Conservation (phyloP, 116 monocot species). For the Phalaenopsis hybrid region DNA sequence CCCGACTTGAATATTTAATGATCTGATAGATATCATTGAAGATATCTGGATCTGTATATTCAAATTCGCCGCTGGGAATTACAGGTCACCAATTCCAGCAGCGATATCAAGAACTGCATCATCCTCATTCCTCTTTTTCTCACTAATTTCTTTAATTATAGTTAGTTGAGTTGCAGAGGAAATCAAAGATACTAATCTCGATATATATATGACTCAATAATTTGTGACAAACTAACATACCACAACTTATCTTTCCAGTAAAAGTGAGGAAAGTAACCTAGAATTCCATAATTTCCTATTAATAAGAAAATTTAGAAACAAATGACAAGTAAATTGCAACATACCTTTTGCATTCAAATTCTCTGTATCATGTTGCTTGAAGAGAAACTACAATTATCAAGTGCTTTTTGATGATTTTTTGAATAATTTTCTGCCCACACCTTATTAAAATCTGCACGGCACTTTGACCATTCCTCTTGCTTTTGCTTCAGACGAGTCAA, state of each 20-base stretch:
- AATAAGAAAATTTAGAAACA: background rate
- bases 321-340: background rate
- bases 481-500: too few relatives aligned
- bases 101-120: conserved; percentile 71
- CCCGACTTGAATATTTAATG: conserved; percentile 75
- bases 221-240: background rate
- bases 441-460: too few relatives aligned
- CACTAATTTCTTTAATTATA: conserved; percentile 89
- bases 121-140: conserved; percentile 70
- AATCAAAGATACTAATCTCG: background rate
- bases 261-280: background rate
- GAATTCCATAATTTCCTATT: background rate
- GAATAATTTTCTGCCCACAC: too few relatives aligned
- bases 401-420: too few relatives aligned
- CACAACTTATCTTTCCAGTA: background rate
- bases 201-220: background rate
- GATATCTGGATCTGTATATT: conserved; percentile 48
- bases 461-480: too few relatives aligned
- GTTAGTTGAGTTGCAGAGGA: conserved; percentile 55
- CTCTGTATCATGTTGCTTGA: conserved; percentile 96
- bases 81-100: conserved; percentile 53
- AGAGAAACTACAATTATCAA: too few relatives aligned
- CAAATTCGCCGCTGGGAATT: conserved; percentile 67
- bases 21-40: conserved; percentile 72
- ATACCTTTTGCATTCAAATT: conserved; percentile 90